Base-by-base conservation (phyloP, 345 rosid species). In the Lepidium sativum region DNA sequence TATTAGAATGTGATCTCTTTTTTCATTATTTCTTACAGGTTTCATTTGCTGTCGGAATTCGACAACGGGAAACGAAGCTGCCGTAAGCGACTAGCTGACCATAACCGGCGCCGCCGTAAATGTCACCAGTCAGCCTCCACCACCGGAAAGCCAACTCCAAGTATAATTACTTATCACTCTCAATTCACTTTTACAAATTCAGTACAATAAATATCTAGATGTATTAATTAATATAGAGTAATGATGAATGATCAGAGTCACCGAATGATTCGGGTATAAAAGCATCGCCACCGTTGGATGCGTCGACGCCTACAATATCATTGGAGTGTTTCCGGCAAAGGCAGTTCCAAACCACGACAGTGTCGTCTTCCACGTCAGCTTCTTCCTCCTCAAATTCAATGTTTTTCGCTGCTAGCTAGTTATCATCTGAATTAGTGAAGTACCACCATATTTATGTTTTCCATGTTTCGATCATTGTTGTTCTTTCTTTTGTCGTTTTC, bases 51-150 rank as follows among this genome's bases (percentile, higher is more conserved):
- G 23, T 75, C 89, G 37, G 96, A 90, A 69, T 94, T 94, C 67
- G 99, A 94, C 69, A 94, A 94, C 45, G 99, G 99, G 16, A 94
- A 94, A 75, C 90, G 99, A 34, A 94, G 99, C 79, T 94, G 99
- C 81, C 77, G 99, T 57, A 90, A 85, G 71, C 74, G 99, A 61
- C 67, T 94, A 58, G 99, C 99, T 0, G 99, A 90, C 83, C 99
- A 94, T 76, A 94, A 94, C 56, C 92, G 99, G 5, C 86, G 99
- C 27, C 75, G 99, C 65, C 74, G 97, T 68, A 94, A 94, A 66
- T 87, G 96, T 42, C 83, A 80, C 52, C 83, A 80, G 76, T 20
- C 70, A 23, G 33, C 54, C 60, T 32, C 70, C 66, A 6, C 4
- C 32, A 67, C 57, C 34, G 77, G 40, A 54, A 87, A 80, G 69